Base-by-base conservation (phyloP, 2,329 filamentous ascomycete species). In the Fusarium pininemorale region DNA sequence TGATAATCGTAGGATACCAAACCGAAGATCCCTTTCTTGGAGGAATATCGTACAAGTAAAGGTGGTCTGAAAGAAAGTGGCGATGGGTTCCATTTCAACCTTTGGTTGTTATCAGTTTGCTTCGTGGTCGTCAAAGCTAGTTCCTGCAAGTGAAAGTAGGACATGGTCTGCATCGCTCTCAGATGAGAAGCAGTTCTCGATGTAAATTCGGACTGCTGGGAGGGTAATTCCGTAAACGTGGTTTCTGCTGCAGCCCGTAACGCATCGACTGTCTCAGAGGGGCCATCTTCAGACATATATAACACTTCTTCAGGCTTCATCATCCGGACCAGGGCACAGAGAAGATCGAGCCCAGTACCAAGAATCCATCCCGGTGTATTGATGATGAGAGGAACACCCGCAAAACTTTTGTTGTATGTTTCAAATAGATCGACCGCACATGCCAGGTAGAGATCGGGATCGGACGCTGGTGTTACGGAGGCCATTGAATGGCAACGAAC, bases 361-460 rank as follows among this genome's bases (percentile, higher is more conserved):
- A 91, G 88, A 30, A 94, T 88, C 91, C 92, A 94, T 6, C 92
- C 92, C 3, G 92, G 90, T 0, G 91, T 93, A 78, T 96, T 95
- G 76, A 96, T 86, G 12, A 96, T 81, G 0, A 95, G 82, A 0
- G 92, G 90, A 18, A 81, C 84, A 14, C 83, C 81, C 1, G 84
- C 79, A 10, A 86, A 76, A 10, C 78, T 80, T 12, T 84, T 85
- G 30, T 83, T 85, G 78, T 93, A 93, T 44, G 88, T 85, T 1
- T 85, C 81, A 63, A 90, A 86, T 1, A 96, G 85, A 70, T 95
- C 90, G 16, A 87, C 79, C 1, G 88, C 89, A 70, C 92, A 93
- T 18, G 88, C 85, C 4, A 91, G 80, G 75, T 93, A 95, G 60
- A 94, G 87, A 7, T 88, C 88, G 7, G 91, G 88, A 69, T 94